Base-by-base conservation (phyloP, 768 basidiomycete genomes). In the Serendipita sp. region DNA sequence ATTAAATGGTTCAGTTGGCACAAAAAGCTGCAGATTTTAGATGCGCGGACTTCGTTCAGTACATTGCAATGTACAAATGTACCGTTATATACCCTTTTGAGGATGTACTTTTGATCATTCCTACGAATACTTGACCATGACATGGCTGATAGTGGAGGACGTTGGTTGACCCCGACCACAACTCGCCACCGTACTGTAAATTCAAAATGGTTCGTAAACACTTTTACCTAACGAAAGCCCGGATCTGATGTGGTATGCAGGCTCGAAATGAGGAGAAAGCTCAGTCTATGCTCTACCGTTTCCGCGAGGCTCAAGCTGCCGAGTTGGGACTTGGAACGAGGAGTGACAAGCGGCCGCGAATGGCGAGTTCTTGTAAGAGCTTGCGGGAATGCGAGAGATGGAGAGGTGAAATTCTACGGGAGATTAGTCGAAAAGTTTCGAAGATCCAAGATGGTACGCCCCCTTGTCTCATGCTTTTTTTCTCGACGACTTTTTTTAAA, bases 231-330 rank as follows among this genome's bases (percentile, higher is more conserved):
- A 51, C 30, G 18, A 18, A 8, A 7, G 16, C 44, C 16, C 8
- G 48, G n/a, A 8, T 51, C 48, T 32, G n/a, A 18, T 8, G 16
- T 60, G 4, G 3, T 32, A 44, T 23, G 47, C 68, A 91, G 93
- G 93, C 94, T 67, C 88, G 94, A 74, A 97, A 98, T 86, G 89
- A 93, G 74, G 95, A 97, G 75, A 99, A 97, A 74, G 91, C 93
- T 1, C 93, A 95, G 75, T 91, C 88, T 16, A 92, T 91, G 88
- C 80, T 91, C 35, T 91, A 91, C 73, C 89, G 92, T 66, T 97
- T 99, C 76, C 88, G 95, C 64, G 93, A 98, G 76, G 89, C 91
- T 51, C 95, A 99, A 72, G 93, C 91, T 0, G 88, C 89, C 38
- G 94, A 97, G 78, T 85, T 98, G 69, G 94, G 95, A 44, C 82